Base-by-base conservation (phyloP, 805 yeast genomes). In the Saturnispora mendoncae region DNA sequence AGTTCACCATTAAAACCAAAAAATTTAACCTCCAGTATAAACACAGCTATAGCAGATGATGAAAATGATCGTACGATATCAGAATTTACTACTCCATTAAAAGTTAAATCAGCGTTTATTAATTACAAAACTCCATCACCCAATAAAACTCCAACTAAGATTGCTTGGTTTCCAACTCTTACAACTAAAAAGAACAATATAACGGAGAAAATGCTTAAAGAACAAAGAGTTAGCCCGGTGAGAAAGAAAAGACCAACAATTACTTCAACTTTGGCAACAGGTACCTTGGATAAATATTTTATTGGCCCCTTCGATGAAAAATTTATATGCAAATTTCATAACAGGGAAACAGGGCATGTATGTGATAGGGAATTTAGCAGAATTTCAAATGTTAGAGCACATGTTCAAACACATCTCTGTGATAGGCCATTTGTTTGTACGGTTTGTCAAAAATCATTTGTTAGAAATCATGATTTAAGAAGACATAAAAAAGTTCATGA, bases 391-490 rank as follows among this genome's bases (percentile, higher is more conserved):
- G 85, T 86, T 10, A 68, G 97, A 47, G 85, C 96, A 0, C 99
- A 92, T 60, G 88, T 92, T 43, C 98, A 92, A 58, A 92, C 98
- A 0, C 99, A 92, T 67, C 64, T 92, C 38, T 80, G 90, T 57
- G 98, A 94, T 59, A 68, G 97, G 48, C 99, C 99, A 1, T 90
- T 85, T 61, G 66, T 71, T 0, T 92, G 99, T 64, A 66, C 67
- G 3, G 68, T 69, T 33, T 92, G 99, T 61, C 72, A 75, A 4
- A 84, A 88, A 51, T 74, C 84, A 29, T 92, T 92, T 65, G 99
- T 92, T 19, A 72, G 99, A 47, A 95, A 90, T 48, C 98, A 92
- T 57, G 99, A 92, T 62, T 68, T 92, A 51, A 75, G 85, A 46
- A 74, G 99, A 46, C 99, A 92, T 56, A 78, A 76, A 50, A 85